A percentile compares a stretch with the other conserved stretches of the same genome.
These are phyloP conservation scores for Colletotrichum chlorophyti DNA, from an alignment of 2,329 filamentous ascomycete species.

Conservation along the genomic window DNA sequence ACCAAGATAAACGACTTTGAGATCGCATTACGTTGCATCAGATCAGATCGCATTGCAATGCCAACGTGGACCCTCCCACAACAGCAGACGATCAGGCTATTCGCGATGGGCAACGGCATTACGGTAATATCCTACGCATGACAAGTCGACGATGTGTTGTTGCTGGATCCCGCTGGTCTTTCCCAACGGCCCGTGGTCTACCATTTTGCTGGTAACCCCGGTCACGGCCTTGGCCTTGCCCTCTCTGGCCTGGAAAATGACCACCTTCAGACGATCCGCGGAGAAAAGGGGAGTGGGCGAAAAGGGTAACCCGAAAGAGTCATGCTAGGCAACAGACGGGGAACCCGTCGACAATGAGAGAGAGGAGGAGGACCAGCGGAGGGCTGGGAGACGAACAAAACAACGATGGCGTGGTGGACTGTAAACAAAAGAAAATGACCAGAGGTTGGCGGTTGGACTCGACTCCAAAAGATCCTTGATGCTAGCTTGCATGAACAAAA, in stretches of 20 bases:
- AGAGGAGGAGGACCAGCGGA: no score
- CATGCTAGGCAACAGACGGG: no score
- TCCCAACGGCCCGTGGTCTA: conserved; percentile 23
- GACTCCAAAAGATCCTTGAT: conserved; percentile 29
- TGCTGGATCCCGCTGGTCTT: conserved; percentile 18
- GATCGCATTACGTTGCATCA: conserved; percentile 20
- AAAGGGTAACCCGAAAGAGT: background rate
- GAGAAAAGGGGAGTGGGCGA: background rate
- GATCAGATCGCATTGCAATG: conserved; percentile 20
- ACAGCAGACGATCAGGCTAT: conserved; percentile 5
- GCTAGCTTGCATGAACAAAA: conserved; percentile 30
- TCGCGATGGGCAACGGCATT: conserved; percentile 24
- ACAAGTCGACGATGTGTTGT: conserved; percentile 3
- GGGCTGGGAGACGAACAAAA: no score
- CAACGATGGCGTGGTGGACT: conserved; percentile 16
- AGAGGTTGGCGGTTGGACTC: conserved; percentile 23
- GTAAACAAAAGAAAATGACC: conserved; percentile 21
- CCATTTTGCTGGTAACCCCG: no score
- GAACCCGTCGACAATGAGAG: conserved; percentile 26
- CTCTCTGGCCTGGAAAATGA: background rate
- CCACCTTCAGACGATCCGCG: conserved; percentile 10
- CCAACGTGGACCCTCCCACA: conserved; percentile 14
- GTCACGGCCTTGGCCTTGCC: conserved; percentile 16
- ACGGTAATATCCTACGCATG: conserved; percentile 24
- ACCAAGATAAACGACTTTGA: background rate